Conservation (phyloP, 2,329 filamentous ascomycete genomes). For the Ciborinia camelliae region DNA sequence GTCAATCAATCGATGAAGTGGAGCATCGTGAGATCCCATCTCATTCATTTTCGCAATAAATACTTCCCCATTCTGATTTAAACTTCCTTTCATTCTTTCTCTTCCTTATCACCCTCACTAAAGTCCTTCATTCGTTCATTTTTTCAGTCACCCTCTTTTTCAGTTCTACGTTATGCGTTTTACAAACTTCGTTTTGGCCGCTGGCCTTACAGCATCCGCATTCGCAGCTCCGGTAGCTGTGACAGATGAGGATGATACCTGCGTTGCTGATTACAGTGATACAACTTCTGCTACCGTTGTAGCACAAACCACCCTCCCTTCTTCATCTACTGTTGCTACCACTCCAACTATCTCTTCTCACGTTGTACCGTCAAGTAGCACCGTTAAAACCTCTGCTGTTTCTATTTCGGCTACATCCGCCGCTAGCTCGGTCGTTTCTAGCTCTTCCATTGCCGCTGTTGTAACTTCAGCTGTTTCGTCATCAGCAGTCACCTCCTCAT, state of each 20-base stretch:
- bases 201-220: constrained; percentile 17
- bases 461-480: background rate
- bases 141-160: constrained; percentile 6
- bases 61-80: background rate
- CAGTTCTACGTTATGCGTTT: constrained; percentile 16
- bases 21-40: background rate
- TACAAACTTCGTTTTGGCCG: constrained; percentile 14
- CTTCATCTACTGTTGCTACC: constrained; percentile 5
- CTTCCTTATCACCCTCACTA: constrained; percentile 6
- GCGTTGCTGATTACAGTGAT: constrained; percentile 11
- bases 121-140: constrained; percentile 8
- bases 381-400: background rate
- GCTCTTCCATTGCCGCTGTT: background rate
- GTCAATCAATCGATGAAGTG: constrained; percentile 4
- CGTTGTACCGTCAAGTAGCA: constrained; percentile 3
- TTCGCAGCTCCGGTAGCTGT: constrained; percentile 20
- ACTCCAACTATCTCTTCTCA: background rate
- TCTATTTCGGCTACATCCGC: background rate
- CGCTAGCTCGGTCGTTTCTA: background rate
- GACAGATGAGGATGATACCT: constrained; percentile 12
- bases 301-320: constrained; percentile 5
- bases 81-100: background rate
- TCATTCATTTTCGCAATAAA: background rate
- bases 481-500: background rate
- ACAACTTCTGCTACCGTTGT: constrained; percentile 6